Percentiles rank a stretch among this genome's conserved stretches.
phyloP scores from a whole-genome alignment of 352 stramenopile genomes.

The Pythium aquatile region DNA sequence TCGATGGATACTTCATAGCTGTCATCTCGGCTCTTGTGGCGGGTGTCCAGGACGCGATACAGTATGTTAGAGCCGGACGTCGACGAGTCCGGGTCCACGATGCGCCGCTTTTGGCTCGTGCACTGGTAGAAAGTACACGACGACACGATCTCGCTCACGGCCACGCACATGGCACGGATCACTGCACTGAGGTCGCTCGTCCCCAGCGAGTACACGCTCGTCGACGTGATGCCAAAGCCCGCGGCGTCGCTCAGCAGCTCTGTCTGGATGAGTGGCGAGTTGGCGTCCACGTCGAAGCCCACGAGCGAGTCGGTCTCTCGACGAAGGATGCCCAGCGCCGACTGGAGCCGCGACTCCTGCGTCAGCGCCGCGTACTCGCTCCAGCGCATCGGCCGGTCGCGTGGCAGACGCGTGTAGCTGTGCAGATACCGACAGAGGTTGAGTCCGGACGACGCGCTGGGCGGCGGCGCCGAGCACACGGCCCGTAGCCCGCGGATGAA shows the following conservation, averaged over 20 bases:
- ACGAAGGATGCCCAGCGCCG: neutral
- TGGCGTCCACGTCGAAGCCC: neutral
- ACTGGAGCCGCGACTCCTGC: constrained; percentile 5
- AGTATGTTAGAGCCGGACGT: constrained; percentile 21
- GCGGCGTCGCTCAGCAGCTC: constrained; percentile 7
- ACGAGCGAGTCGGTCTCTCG: constrained; percentile 10
- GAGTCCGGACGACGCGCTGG: neutral
- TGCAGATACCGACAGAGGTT: neutral
- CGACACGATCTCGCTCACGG: constrained; percentile 22
- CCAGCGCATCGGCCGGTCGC: constrained; percentile 6
- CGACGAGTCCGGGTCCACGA: constrained; percentile 18
- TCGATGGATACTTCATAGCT: constrained; percentile 27
- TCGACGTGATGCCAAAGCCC: constrained; percentile 20
- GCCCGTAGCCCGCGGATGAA: constrained; percentile 2
- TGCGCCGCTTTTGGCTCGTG: neutral
- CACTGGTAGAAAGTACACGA: constrained; percentile 18
- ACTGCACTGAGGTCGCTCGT: constrained; percentile 24
- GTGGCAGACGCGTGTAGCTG: neutral
- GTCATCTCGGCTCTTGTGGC: constrained; percentile 10
- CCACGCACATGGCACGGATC: constrained; percentile 27
- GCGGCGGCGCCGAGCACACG: neutral
- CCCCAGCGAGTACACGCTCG: constrained; percentile 37
- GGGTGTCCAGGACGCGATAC: constrained; percentile 15
- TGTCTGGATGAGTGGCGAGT: constrained; percentile 8
- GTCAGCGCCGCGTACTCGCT: constrained; percentile 8